Percentiles rank a stretch among this genome's conserved stretches.
phyloP scores from a whole-genome alignment of 179 eudicot species.

The Nepenthes alata region DNA sequence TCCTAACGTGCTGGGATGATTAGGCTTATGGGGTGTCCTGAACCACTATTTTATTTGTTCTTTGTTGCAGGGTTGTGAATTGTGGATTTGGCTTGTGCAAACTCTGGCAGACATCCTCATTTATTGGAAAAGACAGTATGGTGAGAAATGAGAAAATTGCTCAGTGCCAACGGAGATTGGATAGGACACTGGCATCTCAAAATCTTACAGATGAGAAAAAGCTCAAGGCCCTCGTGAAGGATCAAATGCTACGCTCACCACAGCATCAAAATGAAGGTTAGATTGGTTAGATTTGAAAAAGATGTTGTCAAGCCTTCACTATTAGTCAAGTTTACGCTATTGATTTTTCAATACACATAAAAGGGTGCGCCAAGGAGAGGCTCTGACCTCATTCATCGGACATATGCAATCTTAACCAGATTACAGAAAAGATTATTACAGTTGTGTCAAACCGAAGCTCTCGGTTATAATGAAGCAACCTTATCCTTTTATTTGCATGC shows the following conservation, averaged over 20 bases:
- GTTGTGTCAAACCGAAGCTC: too few species aligned
- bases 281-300: neutral
- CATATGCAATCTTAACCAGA: too few species aligned
- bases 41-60: too few species aligned
- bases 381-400: neutral
- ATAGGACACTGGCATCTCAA: constrained; percentile 53
- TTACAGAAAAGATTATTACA: too few species aligned
- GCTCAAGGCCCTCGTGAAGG: constrained; percentile 46
- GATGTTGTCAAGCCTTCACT: neutral
- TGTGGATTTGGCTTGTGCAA: too few species aligned
- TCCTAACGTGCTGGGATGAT: too few species aligned
- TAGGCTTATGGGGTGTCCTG: too few species aligned
- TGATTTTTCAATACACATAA: too few species aligned
- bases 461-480: too few species aligned
- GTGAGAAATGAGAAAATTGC: constrained; percentile 34
- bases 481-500: neutral
- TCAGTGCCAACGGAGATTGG: constrained; percentile 51
- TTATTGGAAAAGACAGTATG: constrained; percentile 22
- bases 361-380: neutral
- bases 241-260: constrained; percentile 47
- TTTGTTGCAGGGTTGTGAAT: too few species aligned
- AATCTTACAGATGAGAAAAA: constrained; percentile 42
- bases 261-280: constrained; percentile 28
- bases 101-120: too few species aligned
- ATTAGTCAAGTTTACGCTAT: neutral